phyloP scores from a whole-genome alignment of 371 early-diverging fungal species.

The Polyrhizophydium stewartii region DNA sequence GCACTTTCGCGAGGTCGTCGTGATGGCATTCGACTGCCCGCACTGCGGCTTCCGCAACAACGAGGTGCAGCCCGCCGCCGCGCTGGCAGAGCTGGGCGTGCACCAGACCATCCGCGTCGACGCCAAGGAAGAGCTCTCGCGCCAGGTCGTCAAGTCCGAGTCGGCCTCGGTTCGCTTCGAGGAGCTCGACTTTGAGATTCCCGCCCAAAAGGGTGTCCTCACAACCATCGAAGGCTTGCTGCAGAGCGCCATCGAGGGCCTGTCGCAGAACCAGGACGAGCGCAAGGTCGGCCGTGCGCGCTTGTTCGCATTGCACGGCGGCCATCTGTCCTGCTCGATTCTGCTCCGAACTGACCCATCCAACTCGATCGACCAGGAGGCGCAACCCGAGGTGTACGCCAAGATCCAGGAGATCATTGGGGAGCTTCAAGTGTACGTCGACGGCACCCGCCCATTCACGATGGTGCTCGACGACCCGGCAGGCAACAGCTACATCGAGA shows the following conservation, averaged over 20 bases:
- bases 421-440: conserved; percentile 57
- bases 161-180: conserved; percentile 72
- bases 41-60: conserved; percentile 88
- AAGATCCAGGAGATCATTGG: conserved; percentile 70
- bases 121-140: conserved; percentile 73
- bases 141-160: conserved; percentile 89
- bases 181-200: conserved; percentile 88
- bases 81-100: conserved; percentile 76
- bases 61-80: conserved; percentile 84
- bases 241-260: conserved; percentile 73
- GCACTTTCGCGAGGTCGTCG: conserved; percentile 86
- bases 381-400: conserved; percentile 52
- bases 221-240: conserved; percentile 90
- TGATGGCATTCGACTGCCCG: conserved; percentile 93
- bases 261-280: conserved; percentile 68
- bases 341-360: conserved; percentile 1
- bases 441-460: conserved; percentile 54
- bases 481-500: conserved; percentile 91
- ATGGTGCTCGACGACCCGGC: conserved; percentile 83
- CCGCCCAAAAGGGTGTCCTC: conserved; percentile 74
- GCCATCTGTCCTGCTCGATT: not conserved
- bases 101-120: conserved; percentile 57
- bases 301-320: not conserved
- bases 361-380: not conserved
- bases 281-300: conserved; percentile 52